Evolutionary conservation across 1,284 basidiomycete genomes (phyloP), one percentile per base, ranked within the genome.

Genomic region (Papiliotrema nemorosa): DNA sequence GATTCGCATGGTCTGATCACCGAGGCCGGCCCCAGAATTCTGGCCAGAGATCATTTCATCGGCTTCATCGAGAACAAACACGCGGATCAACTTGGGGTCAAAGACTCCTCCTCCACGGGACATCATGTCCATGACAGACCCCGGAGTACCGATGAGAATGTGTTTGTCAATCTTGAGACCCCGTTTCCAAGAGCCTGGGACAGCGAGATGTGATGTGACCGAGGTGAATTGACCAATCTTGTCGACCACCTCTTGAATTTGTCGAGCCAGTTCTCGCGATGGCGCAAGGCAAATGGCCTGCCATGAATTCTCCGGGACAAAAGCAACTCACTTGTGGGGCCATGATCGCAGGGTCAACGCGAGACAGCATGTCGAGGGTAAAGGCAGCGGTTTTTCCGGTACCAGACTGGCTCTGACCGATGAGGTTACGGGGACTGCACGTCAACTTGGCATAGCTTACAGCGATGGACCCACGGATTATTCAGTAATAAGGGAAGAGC

Each of bases 341-440:
- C 59, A 87, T 82, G 50, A 86, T 77, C 29, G 82, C 80, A 63
- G 87, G 91, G 75, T 97, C 91, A 52, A 98, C 82, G 31, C 94
- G 85, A 68, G 87, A 92, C 21, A 98, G 82, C 93, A 99, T 98
- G 25, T 93, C 93, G 49, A 99, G 80, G 13, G 93, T 89, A 72
- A 99, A 99, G 2, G 96, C 96, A 5, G 96, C 96, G 3, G 96
- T 98, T 79, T 99, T 99, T 50, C 96, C 96, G 7, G 96, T 99
- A 37, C 96, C 96, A 22, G 96, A 98, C 72, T 99, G 96, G 44
- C 92, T 97, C 77, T 99, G 96, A 10, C 92, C 96, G 73, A 98
- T 98, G 86, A 98, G 94, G 76, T 98, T 98, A 52, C 86, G 86
- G 6, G 93, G 88, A 18, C 92, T 96, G 33, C 29, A 2, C 10